Base-by-base conservation (phyloP, 2,329 filamentous ascomycete genomes). In the Microsporum audouinii region DNA sequence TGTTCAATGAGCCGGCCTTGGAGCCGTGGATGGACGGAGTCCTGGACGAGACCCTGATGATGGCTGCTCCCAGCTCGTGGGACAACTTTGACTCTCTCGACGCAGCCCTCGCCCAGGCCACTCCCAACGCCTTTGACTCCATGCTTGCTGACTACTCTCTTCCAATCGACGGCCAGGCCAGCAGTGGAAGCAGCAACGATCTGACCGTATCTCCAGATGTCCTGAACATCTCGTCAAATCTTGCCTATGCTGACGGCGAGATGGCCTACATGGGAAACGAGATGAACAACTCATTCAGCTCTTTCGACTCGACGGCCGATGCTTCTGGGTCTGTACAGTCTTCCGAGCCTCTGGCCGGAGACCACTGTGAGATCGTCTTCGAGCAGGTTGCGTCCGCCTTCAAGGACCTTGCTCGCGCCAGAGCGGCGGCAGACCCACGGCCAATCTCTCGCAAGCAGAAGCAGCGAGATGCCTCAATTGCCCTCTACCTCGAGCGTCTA, bases 401-500 rank as follows among this genome's bases (percentile, higher is more conserved):
- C 62, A 69, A 71, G 39, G 67, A 71, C 33, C 62, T 73, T 63
- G 71, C 74, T 3, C 71, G 74, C 65, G 68, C 72, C 3, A 69
- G 72, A 64, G 75, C 74, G n/a, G 71, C 72, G 6, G 65, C 68
- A 5, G 73, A 76, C 60, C 63, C 69, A 3, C 67, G 73, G 8
- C 66, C 66, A 49, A 63, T 69, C 39, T 73, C 74, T 5, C 66
- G 66, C 41, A 75, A 76, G 63, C 70, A 74, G 64, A 76, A 76
- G 69, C 72, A 73, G 58, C 68, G 71, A 14, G 75, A 76, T 57
- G 73, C 75, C 6, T 70, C 73, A 1, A 76, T 76, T 63, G 73
- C 73, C 4, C 57, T 76, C 34, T 73, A 76, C 47, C 61, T 76
- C n/a, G 71, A 76, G 59, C 69, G 73, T 12, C 63, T 75, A 33